Percentiles rank a stretch among this genome's conserved stretches.
Evolutionary conservation across 1,284 basidiomycete genomes (phyloP).

Genomic region (Cryptococcus sp.): DNA sequence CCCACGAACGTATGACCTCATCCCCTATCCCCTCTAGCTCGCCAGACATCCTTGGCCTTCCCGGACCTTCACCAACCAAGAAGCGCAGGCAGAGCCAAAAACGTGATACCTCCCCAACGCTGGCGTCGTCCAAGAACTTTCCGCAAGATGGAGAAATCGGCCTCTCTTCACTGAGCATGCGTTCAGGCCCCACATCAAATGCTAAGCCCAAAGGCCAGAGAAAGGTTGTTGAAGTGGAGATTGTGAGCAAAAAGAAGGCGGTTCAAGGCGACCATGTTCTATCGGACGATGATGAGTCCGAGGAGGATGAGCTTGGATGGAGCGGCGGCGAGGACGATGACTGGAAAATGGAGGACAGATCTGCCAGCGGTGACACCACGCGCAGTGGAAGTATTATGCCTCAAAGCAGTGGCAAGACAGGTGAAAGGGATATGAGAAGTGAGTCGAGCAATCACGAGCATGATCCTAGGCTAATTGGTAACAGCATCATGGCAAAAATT

Average conservation of each 20-base stretch:
- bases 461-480: conserved; percentile 4
- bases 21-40: conserved; percentile 18
- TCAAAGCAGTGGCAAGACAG: conserved; percentile 55
- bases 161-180: conserved; percentile 12
- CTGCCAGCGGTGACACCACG: conserved; percentile 9
- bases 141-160: conserved; percentile 10
- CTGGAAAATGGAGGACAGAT: conserved; percentile 35
- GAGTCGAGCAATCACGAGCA: conserved; percentile 18
- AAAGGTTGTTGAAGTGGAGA: conserved; percentile 15
- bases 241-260: conserved; percentile 2
- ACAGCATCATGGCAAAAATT: conserved; percentile 74
- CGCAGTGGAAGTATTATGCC: not conserved
- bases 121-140: conserved; percentile 5
- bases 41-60: conserved; percentile 31
- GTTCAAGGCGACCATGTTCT: not conserved
- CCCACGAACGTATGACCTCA: conserved; percentile 13
- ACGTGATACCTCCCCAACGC: conserved; percentile 11
- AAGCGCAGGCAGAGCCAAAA: conserved; percentile 11
- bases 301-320: conserved; percentile 45
- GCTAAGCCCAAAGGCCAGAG: conserved; percentile 6
- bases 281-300: conserved; percentile 34
- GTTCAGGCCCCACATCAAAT: conserved; percentile 1
- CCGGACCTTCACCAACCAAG: conserved; percentile 42
- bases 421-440: conserved; percentile 76
- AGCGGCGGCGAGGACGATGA: conserved; percentile 40